A percentile compares a stretch with the other conserved stretches of the same genome.
Evolutionary conservation across 805 yeast species (phyloP).

Genomic region (Kurtzmaniella fragi): DNA sequence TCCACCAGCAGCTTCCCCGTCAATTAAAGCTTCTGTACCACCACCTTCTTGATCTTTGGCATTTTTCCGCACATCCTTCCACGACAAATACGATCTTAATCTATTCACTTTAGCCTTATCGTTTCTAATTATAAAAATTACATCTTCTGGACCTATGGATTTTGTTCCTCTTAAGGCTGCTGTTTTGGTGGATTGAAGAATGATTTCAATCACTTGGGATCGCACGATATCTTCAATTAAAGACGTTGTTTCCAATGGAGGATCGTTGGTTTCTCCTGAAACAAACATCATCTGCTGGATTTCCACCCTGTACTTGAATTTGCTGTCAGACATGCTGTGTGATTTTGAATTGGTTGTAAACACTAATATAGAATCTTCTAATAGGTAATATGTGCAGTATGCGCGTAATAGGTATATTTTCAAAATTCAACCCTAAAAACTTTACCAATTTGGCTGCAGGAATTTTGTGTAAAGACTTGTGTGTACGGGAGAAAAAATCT

Average conservation of each 20-base stretch:
- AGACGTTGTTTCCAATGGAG: slow-evolving; percentile 89
- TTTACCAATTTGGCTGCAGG: no score
- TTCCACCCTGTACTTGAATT: slow-evolving; percentile 80
- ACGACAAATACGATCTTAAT: slow-evolving; percentile 81
- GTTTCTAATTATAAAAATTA: slow-evolving; percentile 85
- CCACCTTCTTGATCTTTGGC: slow-evolving; percentile 56
- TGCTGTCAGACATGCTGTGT: slow-evolving; percentile 19
- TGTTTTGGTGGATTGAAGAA: slow-evolving; percentile 69
- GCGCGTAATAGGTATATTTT: no score
- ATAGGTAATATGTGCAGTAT: no score
- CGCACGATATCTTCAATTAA: slow-evolving; percentile 91
- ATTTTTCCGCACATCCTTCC: slow-evolving; percentile 94
- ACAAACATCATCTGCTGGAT: slow-evolving; percentile 99
- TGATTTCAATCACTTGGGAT: slow-evolving; percentile 87
- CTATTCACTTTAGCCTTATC: slow-evolving; percentile 93
- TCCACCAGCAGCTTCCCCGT: slow-evolving; percentile 41
- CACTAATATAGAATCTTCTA: no score
- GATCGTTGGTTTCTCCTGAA: slow-evolving; percentile 89
- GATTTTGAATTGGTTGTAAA: not conserved
- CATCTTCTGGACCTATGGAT: slow-evolving; percentile 86
- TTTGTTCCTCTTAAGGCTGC: slow-evolving; percentile 78
- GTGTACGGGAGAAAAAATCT: no score
- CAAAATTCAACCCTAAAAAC: no score
- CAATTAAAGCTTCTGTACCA: slow-evolving; percentile 46
- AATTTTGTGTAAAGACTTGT: no score